Evolutionary conservation across 441 rosid genomes (phyloP).

Genomic region (Adansonia gregorii): DNA sequence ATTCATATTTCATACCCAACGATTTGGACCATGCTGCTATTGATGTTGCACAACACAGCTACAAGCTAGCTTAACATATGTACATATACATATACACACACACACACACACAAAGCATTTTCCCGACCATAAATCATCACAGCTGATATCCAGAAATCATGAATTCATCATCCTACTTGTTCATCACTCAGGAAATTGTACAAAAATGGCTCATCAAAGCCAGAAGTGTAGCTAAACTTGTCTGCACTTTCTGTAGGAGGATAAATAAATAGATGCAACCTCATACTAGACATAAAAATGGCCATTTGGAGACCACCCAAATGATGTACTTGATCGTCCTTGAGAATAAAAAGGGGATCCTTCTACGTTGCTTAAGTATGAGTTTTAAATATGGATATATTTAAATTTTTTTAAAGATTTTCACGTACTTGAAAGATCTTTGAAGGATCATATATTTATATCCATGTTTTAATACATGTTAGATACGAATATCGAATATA

Average conservation of each 20-base stretch:
- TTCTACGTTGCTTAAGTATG: not conserved
- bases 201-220: not conserved
- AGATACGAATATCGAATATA: no score
- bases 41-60: not conserved
- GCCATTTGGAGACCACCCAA: constrained; percentile 14
- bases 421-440: no score
- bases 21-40: not conserved
- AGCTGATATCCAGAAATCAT: not conserved
- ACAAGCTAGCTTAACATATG: not conserved
- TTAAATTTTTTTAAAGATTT: no score
- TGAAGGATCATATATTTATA: no score
- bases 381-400: no score
- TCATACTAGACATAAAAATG: not conserved
- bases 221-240: not conserved
- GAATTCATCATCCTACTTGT: constrained; percentile 8
- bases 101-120: not conserved
- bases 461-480: no score
- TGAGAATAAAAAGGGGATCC: not conserved
- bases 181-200: not conserved
- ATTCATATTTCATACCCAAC: not conserved
- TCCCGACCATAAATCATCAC: not conserved
- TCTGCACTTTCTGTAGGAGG: not conserved
- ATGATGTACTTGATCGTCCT: constrained; percentile 8
- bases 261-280: not conserved
- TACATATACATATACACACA: no score